Base-by-base conservation (phyloP, 805 yeast species). In the Kockiozyma suomiensis region DNA sequence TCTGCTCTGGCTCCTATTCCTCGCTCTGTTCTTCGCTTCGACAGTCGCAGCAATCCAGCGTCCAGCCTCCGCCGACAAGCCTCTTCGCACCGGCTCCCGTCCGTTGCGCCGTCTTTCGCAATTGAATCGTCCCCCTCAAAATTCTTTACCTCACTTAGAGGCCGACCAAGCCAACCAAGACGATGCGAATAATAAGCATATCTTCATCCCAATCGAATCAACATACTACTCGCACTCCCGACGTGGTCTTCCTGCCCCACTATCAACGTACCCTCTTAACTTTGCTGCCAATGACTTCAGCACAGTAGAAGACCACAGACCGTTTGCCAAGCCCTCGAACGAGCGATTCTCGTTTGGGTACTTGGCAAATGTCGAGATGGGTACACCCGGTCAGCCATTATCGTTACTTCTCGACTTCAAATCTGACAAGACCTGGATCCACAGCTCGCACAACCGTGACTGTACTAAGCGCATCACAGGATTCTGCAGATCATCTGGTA, bases 361-460 rank as follows among this genome's bases (percentile, higher is more conserved):
- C 66, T 50, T 68, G 32, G 69, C 72, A 4, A 60, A 62, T 15
- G 64, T 77, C 30, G 38, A 66, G 19, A 49, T 88, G 4, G 94
- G 94, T 5, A 80, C 88, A 0, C 79, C 83, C 1, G 66, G 73
- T 1, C 86, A 86, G 66, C 68, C 74, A 1, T 75, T 86, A 2
- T 74, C 74, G 4, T 83, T 85, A 6, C 72, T 83, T 46, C 71
- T 88, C 17, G 94, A 88, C 70, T 86, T 93, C 1, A 92, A 91
- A 1, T 85, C 90, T 0, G 78, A 86, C 1, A 93, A 88, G 69
- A 70, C 86, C 47, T 87, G 90, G 90, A 82, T 86, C 35, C 65
- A 56, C 17, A 25, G 54, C 17, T 28, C 38, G 13, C 19, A 3
- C 15, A 54, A 57, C 40, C 42, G 37, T 28, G 52, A 33, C 13